A percentile compares a stretch with the other conserved stretches of the same genome.
Evolutionary conservation across 768 basidiomycete species (phyloP).

Genomic region (Psilocybe sp.): DNA sequence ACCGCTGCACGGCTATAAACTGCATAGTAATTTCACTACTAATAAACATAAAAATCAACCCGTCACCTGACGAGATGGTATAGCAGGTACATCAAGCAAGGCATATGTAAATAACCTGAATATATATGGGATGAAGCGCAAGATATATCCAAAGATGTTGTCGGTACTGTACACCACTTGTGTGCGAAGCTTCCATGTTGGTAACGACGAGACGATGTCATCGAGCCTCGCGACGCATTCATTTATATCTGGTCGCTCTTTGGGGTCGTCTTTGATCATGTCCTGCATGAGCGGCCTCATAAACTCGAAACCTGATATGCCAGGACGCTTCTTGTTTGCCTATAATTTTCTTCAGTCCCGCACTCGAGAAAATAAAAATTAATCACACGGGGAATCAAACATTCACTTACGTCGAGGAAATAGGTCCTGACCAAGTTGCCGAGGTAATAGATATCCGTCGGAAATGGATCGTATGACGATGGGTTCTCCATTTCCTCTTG

Average conservation of each 20-base stretch:
- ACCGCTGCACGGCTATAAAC: too few species aligned
- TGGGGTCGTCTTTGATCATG: conserved; percentile 36
- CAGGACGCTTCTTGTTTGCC: background rate
- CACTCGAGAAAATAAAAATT: background rate
- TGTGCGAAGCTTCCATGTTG: conserved; percentile 11
- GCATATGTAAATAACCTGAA: too few species aligned
- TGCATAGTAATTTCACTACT: too few species aligned
- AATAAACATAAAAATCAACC: too few species aligned
- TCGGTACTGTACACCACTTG: conserved; percentile 4
- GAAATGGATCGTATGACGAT: conserved; percentile 33
- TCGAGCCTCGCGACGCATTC: conserved; percentile 30
- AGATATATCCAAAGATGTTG: conserved; percentile 9
- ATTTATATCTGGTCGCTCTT: conserved; percentile 35
- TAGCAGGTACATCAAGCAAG: too few species aligned
- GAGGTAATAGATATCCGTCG: conserved; percentile 41
- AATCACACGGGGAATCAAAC: background rate
- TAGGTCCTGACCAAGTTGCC: conserved; percentile 33
- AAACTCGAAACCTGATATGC: conserved; percentile 22
- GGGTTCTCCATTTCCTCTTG: conserved; percentile 1
- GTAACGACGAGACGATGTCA: conserved; percentile 6
- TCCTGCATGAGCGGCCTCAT: conserved; percentile 28
- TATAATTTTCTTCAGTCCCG: background rate
- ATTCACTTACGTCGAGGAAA: conserved; percentile 28
- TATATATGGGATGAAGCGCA: conserved; percentile 1
- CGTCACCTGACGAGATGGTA: too few species aligned